Percentiles rank a stretch among this genome's conserved stretches.
phyloP scores from a whole-genome alignment of 2,329 filamentous ascomycete genomes.

The Neonectria punicea region DNA sequence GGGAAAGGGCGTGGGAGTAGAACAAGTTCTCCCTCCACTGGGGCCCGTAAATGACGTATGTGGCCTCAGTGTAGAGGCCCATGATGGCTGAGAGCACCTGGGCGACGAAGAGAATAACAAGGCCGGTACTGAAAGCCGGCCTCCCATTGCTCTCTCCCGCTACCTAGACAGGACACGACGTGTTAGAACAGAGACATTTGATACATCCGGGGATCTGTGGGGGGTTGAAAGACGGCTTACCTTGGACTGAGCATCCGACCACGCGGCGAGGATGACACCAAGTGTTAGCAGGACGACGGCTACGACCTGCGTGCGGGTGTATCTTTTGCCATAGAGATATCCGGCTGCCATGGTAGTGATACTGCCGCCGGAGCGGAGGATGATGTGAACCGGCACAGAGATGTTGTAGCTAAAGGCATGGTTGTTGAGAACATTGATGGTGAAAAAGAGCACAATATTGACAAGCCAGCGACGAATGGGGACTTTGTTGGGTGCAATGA shows the following conservation, averaged over 20 bases:
- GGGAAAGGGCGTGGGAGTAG: conserved; percentile 82
- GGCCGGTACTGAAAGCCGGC: conserved; percentile 67
- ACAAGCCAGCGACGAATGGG: conserved; percentile 86
- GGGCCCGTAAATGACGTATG: conserved; percentile 85
- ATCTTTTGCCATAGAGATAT: conserved; percentile 85
- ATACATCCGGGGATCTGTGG: background rate
- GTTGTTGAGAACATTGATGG: conserved; percentile 96
- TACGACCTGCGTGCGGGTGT: conserved; percentile 80
- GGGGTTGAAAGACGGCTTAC: conserved; percentile 56
- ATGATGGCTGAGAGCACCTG: conserved; percentile 93
- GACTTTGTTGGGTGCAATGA: conserved; percentile 80
- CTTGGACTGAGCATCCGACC: conserved; percentile 89
- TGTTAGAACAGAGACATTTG: conserved; percentile 3
- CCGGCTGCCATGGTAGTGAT: conserved; percentile 96
- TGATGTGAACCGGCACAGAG: conserved; percentile 96
- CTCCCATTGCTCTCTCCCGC: conserved; percentile 31
- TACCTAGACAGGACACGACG: conserved; percentile 23
- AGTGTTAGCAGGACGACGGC: conserved; percentile 86
- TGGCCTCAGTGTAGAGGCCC: conserved; percentile 93
- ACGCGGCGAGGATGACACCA: conserved; percentile 88
- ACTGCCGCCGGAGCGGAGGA: conserved; percentile 92
- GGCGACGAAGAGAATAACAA: conserved; percentile 85
- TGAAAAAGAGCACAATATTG: conserved; percentile 91
- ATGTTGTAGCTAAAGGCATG: conserved; percentile 98
- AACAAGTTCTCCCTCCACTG: conserved; percentile 97